Base-by-base conservation (phyloP, 2,329 filamentous ascomycete genomes). In the Xylariaceae sp. region DNA sequence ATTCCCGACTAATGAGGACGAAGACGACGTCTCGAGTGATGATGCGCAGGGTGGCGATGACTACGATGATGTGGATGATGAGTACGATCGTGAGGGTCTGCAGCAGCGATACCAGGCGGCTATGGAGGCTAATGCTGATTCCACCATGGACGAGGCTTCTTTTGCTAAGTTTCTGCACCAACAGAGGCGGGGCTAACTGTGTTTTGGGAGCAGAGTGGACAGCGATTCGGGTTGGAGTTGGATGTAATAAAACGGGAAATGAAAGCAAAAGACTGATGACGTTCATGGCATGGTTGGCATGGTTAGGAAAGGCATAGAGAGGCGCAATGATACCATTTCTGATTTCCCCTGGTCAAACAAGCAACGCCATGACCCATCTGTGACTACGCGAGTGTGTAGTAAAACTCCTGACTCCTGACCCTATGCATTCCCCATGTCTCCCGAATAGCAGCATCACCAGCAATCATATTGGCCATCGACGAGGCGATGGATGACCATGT, bases 41-140 rank as follows among this genome's bases (percentile, higher is more conserved):
- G 71, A 79, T 45, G 80, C 82, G 31, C 82, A 80, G 18, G 75
- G 79, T n/a, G 81, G 81, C 16, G 81, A 84, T 19, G 77, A 80
- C 40, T 79, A 82, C 22, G 78, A 80, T 9, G 79, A 79, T 36
- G 79, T 78, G 1, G 80, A 83, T 41, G 79, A 82, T n/a, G 82
- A 84, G 53, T 73, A 74, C 19, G 78, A 83, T 57, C 78, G 82
- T 55, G 80, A 86, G 55, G 84, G 88, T 2, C 76, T 96, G 43
- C 84, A 89, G 65, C 76, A 83, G 45, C 78, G 90, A 58, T 97
- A 97, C 67, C 80, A 88, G 66, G 81, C 89, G 41, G 89, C 91
- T 0, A 75, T 95, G 63, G 76, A 78, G 36, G 81, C 83, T 12
- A 81, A 81, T 17, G 72, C 72, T 16, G 75, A 81, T 42, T 76